phyloP scores from a whole-genome alignment of 2,329 filamentous ascomycete species.

The Penicillium sp. region DNA sequence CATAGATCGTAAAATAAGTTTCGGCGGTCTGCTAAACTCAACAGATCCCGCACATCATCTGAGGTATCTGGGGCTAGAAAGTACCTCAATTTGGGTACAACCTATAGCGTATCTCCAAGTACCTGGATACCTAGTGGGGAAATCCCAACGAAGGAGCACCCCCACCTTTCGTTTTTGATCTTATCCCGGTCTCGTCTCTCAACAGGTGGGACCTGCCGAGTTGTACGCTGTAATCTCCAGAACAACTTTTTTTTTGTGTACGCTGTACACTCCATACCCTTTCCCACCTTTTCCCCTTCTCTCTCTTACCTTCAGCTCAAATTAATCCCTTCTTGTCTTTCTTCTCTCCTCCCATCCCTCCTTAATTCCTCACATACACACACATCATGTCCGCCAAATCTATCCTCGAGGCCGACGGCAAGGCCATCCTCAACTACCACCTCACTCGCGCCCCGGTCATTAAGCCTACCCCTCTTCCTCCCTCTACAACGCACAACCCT shows the following conservation, averaged over 20 bases:
- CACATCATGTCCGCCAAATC: conserved; percentile 86
- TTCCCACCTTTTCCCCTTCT: conserved; percentile 16
- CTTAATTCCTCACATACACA: conserved; percentile 5
- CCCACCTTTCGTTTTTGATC: conserved; percentile 9
- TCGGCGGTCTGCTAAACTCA: conserved; percentile 5
- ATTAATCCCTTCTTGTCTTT: conserved; percentile 24
- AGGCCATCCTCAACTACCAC: conserved; percentile 99
- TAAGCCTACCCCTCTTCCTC: conserved; percentile 91
- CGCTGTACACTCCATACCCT: conserved; percentile 23
- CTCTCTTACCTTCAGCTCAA: conserved; percentile 15
- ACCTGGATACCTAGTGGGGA: conserved; percentile 4
- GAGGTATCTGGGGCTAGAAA: not conserved
- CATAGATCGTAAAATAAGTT: not conserved
- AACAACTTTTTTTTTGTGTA: conserved; percentile 24
- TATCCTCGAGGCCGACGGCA: conserved; percentile 98
- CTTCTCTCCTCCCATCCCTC: conserved; percentile 9
- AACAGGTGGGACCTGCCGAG: conserved; percentile 23
- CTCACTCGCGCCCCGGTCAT: conserved; percentile 95
- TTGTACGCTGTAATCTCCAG: conserved; percentile 31
- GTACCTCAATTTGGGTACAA: not conserved
- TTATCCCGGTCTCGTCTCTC: conserved; percentile 14
- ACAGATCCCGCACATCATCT: conserved; percentile 3
- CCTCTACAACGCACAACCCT: conserved; percentile 82
- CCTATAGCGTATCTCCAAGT: not conserved
- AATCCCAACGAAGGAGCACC: conserved; percentile 13